These are phyloP conservation scores for Arachis hypogaea DNA, from an alignment of 306 rosid genomes.

Conservation along the genomic window DNA sequence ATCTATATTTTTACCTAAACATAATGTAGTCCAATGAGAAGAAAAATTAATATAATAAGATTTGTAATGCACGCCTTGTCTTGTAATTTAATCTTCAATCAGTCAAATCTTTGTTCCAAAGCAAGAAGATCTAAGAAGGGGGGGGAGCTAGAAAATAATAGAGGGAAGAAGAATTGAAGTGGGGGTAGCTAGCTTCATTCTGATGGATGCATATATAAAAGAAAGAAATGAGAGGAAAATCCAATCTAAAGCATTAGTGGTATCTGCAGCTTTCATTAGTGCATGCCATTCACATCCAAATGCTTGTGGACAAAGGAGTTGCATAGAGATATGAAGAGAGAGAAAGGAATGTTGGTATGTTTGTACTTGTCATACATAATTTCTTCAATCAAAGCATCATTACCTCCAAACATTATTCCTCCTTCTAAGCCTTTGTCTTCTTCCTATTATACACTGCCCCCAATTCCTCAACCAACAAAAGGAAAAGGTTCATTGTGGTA, in stretches of 20 bases:
- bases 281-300: conserved; percentile 83
- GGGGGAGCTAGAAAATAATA: conserved; percentile 39
- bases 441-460: conserved; percentile 52
- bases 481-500: conserved; percentile 37
- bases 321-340: conserved; percentile 46
- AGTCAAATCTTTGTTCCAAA: conserved; percentile 40
- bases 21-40: conserved; percentile 29
- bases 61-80: conserved; percentile 49
- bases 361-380: conserved; percentile 72
- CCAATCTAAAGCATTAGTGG: conserved; percentile 50
- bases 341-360: conserved; percentile 67
- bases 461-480: conserved; percentile 53
- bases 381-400: conserved; percentile 65
- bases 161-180: neutral
- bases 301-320: conserved; percentile 63
- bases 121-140: conserved; percentile 26
- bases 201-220: conserved; percentile 50
- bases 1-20: conserved; percentile 25
- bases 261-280: conserved; percentile 70
- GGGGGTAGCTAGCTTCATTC: conserved; percentile 6
- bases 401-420: conserved; percentile 55
- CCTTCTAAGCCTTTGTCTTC: conserved; percentile 49
- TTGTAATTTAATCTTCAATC: conserved; percentile 43
- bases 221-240: conserved; percentile 57
- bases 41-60: conserved; percentile 41